Evolutionary conservation across 805 yeast species (phyloP), one percentile per base, ranked within the genome.

Genomic region (Scheffersomyces stipitis): DNA sequence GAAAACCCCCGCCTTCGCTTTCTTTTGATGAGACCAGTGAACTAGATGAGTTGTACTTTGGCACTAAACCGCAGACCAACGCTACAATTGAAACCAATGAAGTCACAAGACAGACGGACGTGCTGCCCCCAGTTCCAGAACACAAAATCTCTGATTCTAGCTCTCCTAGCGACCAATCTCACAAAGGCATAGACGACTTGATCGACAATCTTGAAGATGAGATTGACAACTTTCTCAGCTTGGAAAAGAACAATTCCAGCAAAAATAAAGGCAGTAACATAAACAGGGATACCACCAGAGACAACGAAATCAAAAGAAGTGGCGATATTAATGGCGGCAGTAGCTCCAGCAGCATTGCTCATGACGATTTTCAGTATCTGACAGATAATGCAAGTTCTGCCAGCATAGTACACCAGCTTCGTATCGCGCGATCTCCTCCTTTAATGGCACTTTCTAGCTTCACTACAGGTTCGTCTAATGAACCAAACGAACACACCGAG

Each of bases 171-270:
- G 30, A 26, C 12, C n/a, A n/a, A n/a, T 2, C 18, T 15, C 26
- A 38, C 15, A 31, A 34, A 2, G 38, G 42, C 13, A 31, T 52
- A 31, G 38, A 43, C 26, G 61, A 58, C 38, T 31, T 58, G 23
- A 56, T 58, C 18, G 57, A 44, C 5, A 39, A 52, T 15, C 35
- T 58, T 17, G 59, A 56, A 23, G 33, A 36, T 12, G 61, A 58
- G 33, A 54, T 58, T 24, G 58, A 46, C 33, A 46, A 44, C 26
- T 45, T 54, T 22, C 27, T 31, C 13, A 30, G 31, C 17, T 35
- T 35, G 14, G 26, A 30, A 10, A 31, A 30, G 14, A 28, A 14
- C 30, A 34, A 30, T 26, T 22, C 38, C 10, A 15, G 10, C 17
- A 6, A n/a, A n/a, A n/a, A n/a, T n/a, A n/a, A n/a, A n/a, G n/a